phyloP scores from a whole-genome alignment of 2,329 filamentous ascomycete species.

The Pseudogymnoascus pannorum region DNA sequence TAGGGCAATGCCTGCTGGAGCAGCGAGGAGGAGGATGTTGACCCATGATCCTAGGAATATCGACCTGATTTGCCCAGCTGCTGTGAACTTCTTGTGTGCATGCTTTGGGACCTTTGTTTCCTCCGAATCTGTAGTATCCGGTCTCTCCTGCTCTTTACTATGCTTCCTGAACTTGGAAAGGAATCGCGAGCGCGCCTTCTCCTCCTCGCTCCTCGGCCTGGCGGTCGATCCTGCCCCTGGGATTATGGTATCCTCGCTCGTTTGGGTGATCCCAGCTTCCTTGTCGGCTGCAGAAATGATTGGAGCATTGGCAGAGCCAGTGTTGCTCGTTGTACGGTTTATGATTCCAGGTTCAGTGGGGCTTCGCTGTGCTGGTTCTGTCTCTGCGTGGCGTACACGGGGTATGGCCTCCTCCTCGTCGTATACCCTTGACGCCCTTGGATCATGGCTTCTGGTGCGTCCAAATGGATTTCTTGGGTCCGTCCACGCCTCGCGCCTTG shows the following conservation, averaged over 20 bases:
- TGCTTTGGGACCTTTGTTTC: slow-evolving; percentile 34
- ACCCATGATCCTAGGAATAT: slow-evolving; percentile 80
- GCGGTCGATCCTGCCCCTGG: not conserved
- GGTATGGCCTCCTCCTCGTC: not conserved
- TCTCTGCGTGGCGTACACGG: not conserved
- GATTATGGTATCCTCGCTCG: not conserved
- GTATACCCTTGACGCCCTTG: not conserved
- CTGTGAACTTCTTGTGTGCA: slow-evolving; percentile 41
- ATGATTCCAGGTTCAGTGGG: not conserved
- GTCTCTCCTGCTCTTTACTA: slow-evolving; percentile 9
- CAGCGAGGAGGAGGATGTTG: slow-evolving; percentile 72
- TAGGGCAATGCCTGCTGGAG: slow-evolving; percentile 71
- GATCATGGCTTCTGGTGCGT: not conserved
- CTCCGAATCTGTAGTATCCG: not conserved
- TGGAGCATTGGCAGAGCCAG: not conserved
- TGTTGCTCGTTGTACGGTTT: not conserved
- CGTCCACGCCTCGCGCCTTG: not conserved
- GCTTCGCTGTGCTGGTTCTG: not conserved
- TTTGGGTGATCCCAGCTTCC: not conserved
- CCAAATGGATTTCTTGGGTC: not conserved
- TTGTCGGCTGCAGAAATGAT: not conserved
- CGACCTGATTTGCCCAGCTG: slow-evolving; percentile 60
- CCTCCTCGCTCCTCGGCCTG: slow-evolving; percentile 15
- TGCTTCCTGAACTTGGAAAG: slow-evolving; percentile 17
- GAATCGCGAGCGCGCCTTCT: slow-evolving; percentile 18